These are phyloP conservation scores for Fusarium sp. DNA, from an alignment of 2,329 filamentous ascomycete genomes.

Conservation along the genomic window DNA sequence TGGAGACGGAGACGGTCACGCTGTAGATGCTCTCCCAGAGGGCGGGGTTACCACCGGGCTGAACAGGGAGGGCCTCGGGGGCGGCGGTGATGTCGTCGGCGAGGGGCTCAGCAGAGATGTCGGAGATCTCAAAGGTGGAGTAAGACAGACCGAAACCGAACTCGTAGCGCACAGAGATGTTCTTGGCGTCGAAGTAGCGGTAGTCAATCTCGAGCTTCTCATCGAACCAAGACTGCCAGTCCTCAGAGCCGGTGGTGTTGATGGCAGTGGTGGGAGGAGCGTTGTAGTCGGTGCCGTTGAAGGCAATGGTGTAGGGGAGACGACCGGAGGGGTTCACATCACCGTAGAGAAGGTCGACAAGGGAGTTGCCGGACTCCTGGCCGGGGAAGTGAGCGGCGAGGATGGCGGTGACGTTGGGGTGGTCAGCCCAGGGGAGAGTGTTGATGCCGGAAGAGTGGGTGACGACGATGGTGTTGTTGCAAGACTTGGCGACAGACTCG, in stretches of 20 bases:
- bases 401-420: constrained; percentile 75
- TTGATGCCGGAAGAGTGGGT: constrained; percentile 77
- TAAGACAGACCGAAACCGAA: constrained; percentile 79
- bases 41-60: constrained; percentile 68
- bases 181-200: constrained; percentile 71
- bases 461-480: constrained; percentile 75
- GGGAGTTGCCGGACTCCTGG: constrained; percentile 76
- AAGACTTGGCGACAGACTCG: constrained; percentile 69
- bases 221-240: constrained; percentile 65
- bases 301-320: constrained; percentile 79
- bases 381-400: constrained; percentile 78
- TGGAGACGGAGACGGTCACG: constrained; percentile 62
- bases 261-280: constrained; percentile 56
- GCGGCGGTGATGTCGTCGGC: constrained; percentile 46
- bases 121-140: constrained; percentile 69
- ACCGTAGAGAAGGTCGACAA: constrained; percentile 77
- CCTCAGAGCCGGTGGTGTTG: constrained; percentile 55
- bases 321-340: constrained; percentile 76
- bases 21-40: constrained; percentile 66
- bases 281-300: constrained; percentile 63
- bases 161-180: constrained; percentile 72
- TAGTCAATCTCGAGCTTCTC: constrained; percentile 78
- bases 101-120: constrained; percentile 44
- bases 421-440: constrained; percentile 76
- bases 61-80: constrained; percentile 48